Conservation (phyloP, 176 grass and related monocot genomes). For the Themeda triandra region DNA sequence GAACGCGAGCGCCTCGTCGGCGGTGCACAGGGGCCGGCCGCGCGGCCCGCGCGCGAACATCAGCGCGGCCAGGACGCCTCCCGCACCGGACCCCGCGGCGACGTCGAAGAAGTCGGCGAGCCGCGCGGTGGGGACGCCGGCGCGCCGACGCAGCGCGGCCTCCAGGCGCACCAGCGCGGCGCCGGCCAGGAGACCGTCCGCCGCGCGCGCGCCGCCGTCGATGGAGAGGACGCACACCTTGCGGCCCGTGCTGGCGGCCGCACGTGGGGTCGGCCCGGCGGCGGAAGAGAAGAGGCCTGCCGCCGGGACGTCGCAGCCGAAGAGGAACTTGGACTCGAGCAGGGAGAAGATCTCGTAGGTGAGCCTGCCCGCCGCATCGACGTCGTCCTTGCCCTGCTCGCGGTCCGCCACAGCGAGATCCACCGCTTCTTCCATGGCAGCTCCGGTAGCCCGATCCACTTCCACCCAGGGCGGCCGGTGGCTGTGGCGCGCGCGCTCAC, state of each 20-base stretch:
- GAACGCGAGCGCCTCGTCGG: constrained; percentile 71
- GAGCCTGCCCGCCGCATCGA: constrained; percentile 46
- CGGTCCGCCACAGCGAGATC: not conserved
- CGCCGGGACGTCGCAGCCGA: constrained; percentile 51
- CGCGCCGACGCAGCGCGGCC: constrained; percentile 48
- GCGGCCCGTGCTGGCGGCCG: not conserved
- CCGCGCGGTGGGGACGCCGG: constrained; percentile 28
- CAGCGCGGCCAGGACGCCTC: constrained; percentile 82
- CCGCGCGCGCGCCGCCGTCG: constrained; percentile 61
- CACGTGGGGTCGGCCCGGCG: too few relatives aligned
- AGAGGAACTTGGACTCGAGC: constrained; percentile 86
- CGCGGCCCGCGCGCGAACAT: constrained; percentile 46
- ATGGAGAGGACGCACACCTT: constrained; percentile 85
- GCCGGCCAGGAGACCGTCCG: constrained; percentile 70
- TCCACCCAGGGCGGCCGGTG: not conserved
- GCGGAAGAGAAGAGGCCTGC: not conserved
- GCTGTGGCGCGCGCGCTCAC: not conserved
- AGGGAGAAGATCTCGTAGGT: constrained; percentile 96
- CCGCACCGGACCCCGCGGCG: constrained; percentile 71
- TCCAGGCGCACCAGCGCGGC: constrained; percentile 62
- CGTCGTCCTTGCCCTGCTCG: not conserved
- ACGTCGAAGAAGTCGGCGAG: constrained; percentile 89
- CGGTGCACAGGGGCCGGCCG: constrained; percentile 58
- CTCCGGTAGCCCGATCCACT: too few relatives aligned
- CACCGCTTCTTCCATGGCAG: not conserved